Conservation (phyloP, 1,139 yeast species). For the Pichia sp. region DNA sequence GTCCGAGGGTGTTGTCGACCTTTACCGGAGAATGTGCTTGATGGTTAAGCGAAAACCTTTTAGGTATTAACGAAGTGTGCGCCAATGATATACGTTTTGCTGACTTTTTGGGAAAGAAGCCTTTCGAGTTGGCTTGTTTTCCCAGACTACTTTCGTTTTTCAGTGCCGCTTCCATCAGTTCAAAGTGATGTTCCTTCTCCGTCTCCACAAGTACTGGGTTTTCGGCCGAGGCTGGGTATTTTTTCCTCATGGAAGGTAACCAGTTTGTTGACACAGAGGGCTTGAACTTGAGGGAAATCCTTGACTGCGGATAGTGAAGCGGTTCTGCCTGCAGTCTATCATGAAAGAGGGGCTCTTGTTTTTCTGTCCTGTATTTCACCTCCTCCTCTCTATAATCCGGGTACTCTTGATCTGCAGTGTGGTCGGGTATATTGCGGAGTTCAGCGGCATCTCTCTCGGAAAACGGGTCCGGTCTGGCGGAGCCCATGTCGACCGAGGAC, state of each 20-base stretch:
- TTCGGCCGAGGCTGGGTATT: background rate
- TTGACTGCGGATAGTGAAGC: background rate
- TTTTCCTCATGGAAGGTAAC: constrained; percentile 11
- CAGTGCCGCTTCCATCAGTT: background rate
- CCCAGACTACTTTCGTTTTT: background rate
- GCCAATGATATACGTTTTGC: constrained; percentile 16
- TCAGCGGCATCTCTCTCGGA: background rate
- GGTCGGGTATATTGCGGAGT: background rate
- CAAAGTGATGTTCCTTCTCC: background rate
- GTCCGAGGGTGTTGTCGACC: background rate
- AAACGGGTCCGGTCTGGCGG: background rate
- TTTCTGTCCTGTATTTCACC: background rate
- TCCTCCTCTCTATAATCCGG: background rate
- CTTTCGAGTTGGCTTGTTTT: background rate
- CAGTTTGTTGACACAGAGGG: constrained; percentile 10
- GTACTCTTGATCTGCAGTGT: background rate
- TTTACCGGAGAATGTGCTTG: background rate
- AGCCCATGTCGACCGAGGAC: background rate
- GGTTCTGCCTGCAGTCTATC: background rate
- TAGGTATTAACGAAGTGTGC: constrained; percentile 15
- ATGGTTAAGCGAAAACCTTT: constrained; percentile 17
- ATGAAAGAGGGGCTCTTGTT: background rate
- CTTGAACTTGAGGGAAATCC: constrained; percentile 6
- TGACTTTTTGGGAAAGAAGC: constrained; percentile 1
- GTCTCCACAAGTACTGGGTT: background rate